Percentiles rank a stretch among this genome's conserved stretches.
phyloP scores from a whole-genome alignment of 352 stramenopile genomes.

The Pythium rhizo-oryzae region DNA sequence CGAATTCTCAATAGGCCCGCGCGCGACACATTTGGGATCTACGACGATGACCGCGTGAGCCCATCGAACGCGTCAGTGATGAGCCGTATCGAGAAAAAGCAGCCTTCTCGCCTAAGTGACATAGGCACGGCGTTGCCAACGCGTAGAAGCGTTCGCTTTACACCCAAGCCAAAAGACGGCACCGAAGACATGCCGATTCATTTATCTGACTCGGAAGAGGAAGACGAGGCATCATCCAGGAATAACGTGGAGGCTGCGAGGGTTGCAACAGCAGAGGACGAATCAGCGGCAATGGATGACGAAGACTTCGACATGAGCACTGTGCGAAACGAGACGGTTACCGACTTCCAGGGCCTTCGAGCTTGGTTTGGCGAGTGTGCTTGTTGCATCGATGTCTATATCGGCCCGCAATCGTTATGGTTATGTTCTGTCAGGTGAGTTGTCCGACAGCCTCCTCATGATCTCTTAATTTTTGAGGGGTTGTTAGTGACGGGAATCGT shows the following conservation, averaged over 20 bases:
- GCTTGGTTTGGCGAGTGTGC: slow-evolving; percentile 22
- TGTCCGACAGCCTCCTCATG: too few relatives aligned
- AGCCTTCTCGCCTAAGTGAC: background rate
- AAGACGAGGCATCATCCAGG: slow-evolving; percentile 1
- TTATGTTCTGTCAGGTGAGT: slow-evolving; percentile 25
- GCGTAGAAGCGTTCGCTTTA: slow-evolving; percentile 11
- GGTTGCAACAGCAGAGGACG: background rate
- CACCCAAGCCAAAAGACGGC: slow-evolving; percentile 16
- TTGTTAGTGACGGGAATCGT: too few relatives aligned
- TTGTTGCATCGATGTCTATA: slow-evolving; percentile 16
- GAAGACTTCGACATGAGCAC: slow-evolving; percentile 13
- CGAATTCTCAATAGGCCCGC: slow-evolving; percentile 3
- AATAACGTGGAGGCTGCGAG: background rate
- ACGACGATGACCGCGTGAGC: slow-evolving; percentile 7
- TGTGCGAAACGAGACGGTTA: slow-evolving; percentile 11
- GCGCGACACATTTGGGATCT: slow-evolving; percentile 16
- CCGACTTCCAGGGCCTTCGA: slow-evolving; percentile 11
- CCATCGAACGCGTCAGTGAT: slow-evolving; percentile 1
- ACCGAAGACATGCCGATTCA: slow-evolving; percentile 31
- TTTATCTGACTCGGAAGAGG: slow-evolving; percentile 26
- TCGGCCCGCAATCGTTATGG: slow-evolving; percentile 12
- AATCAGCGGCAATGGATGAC: slow-evolving; percentile 16
- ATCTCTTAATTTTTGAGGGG: too few relatives aligned
- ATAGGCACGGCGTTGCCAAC: background rate
- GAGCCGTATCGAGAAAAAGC: slow-evolving; percentile 3